These are phyloP conservation scores for Vitis rupestris DNA, from an alignment of 164 flowering plant genomes.

Conservation along the genomic window DNA sequence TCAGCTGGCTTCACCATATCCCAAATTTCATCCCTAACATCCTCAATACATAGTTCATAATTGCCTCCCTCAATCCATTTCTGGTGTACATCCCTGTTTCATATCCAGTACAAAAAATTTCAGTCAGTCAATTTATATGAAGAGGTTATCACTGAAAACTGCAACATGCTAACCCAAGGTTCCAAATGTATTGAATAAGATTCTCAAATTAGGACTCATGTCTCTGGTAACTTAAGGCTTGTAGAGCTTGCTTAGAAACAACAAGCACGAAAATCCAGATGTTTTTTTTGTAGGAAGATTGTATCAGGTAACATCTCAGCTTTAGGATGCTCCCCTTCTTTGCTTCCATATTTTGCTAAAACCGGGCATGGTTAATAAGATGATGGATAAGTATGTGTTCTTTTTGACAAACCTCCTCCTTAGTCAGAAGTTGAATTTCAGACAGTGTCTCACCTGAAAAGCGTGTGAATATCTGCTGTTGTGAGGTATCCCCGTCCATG, in stretches of 20 bases:
- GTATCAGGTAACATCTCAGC: conserved; percentile 65
- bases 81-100: conserved; percentile 88
- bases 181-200: too few relatives aligned
- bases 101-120: background rate
- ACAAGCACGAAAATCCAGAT: conserved; percentile 69
- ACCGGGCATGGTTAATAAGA: background rate
- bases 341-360: conserved; percentile 40
- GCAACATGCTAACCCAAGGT: too few relatives aligned
- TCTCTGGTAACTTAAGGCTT: conserved; percentile 61
- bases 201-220: conserved; percentile 14
- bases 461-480: conserved; percentile 93
- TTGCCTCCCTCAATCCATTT: conserved; percentile 99
- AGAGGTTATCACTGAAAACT: too few relatives aligned
- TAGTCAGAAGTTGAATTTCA: background rate
- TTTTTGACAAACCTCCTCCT: too few relatives aligned
- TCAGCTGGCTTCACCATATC: conserved; percentile 98
- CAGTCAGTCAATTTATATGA: background rate
- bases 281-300: conserved; percentile 59
- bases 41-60: conserved; percentile 91
- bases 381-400: background rate
- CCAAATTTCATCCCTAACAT: conserved; percentile 97
- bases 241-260: conserved; percentile 49
- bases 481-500: conserved; percentile 84
- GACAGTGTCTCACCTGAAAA: conserved; percentile 66
- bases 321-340: conserved; percentile 58